Evolutionary conservation across 257 asterid genomes (phyloP).

Genomic region (Solanum etuberosum): DNA sequence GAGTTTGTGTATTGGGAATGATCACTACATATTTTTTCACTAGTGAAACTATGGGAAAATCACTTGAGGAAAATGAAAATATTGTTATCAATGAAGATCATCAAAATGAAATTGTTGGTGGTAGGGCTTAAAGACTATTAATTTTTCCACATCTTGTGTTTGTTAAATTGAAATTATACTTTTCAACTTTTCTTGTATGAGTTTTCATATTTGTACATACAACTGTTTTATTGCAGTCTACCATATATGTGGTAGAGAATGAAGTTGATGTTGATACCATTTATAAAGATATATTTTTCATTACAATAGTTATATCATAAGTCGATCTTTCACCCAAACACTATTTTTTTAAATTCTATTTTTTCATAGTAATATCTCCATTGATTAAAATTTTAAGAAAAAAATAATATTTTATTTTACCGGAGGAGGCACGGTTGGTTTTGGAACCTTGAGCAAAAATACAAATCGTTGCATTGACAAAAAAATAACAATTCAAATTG

Average conservation of each 20-base stretch:
- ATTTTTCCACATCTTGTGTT: neutral
- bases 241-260: neutral
- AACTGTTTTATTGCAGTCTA: too few species aligned
- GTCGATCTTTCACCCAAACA: too few species aligned
- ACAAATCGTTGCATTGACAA: too few species aligned
- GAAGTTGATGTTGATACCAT: neutral
- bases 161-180: neutral
- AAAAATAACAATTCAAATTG: too few species aligned
- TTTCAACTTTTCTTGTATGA: neutral
- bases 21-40: conserved; percentile 24
- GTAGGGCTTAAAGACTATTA: neutral
- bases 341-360: too few species aligned
- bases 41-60: conserved; percentile 38
- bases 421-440: neutral
- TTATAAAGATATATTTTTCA: too few species aligned
- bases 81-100: neutral
- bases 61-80: conserved; percentile 45
- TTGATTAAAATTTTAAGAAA: neutral
- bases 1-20: conserved; percentile 26
- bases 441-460: neutral
- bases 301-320: too few species aligned
- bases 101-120: neutral
- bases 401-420: neutral
- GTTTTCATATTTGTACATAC: neutral
- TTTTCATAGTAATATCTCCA: neutral